Base-by-base conservation (phyloP, 192 early-diverging fungal species). In the Phycomyces blakesleeanus region DNA sequence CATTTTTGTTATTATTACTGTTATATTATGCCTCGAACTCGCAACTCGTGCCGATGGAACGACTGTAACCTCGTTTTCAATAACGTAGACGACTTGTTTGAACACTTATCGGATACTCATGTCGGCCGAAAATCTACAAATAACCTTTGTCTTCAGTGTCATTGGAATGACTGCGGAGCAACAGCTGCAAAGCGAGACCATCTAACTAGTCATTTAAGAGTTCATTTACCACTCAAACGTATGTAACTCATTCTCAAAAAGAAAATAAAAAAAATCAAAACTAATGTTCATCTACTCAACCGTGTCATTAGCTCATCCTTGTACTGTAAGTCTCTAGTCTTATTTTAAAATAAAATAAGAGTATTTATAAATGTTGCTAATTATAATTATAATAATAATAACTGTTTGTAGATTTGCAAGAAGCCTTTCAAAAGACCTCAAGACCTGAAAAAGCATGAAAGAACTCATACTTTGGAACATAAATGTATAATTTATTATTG, bases 361-460 rank as follows among this genome's bases (percentile, higher is more conserved):
- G 47, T 50, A 50, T 50, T 18, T 50, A 50, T 50, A 15, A 50
- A 11, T 50, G 20, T 50, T 50, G 47, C 14, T 27, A 44, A 42
- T 61, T 20, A 14, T 38, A 18, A 51, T 7, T 49, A 44, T 60
- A 24, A 9, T n/a, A 26, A 47, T 15, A 16, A 5, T 5, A 34
- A 18, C 15, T 34, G 27, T 9, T 7, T 21, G 9, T 38, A 69
- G 67, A 51, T 53, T 18, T 69, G 67, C 29, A 61, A 37, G n/a
- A 92, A 94, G 68, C 70, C 87, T 7, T 97, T 95, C 77, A 97
- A 97, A 78, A 83, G 93, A n/a, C 92, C 91, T 12, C 95, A 97
- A 81, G 95, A 97, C 72, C 73, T 97, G 70, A 93, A 91, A 74
- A 97, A 97, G 72, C 95, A 97, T 75, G 91, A 92, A 73, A 87